These are phyloP conservation scores for Cyberlindnera amylophila DNA, from an alignment of 805 yeast genomes.

Conservation along the genomic window DNA sequence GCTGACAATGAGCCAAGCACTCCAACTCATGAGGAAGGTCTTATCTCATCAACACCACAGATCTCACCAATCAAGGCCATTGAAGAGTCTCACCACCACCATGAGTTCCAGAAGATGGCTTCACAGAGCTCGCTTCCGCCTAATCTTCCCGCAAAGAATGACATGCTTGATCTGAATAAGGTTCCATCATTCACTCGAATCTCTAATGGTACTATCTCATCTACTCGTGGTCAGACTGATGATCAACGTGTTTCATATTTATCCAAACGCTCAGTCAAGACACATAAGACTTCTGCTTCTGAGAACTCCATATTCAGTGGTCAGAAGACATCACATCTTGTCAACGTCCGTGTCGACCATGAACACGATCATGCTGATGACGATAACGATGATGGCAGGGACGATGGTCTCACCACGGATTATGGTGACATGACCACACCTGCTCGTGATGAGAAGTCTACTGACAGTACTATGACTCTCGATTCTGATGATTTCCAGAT, in stretches of 20 bases:
- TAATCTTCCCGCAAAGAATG: slow-evolving; percentile 1
- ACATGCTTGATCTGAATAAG: slow-evolving; percentile 18
- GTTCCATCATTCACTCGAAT: slow-evolving; percentile 23
- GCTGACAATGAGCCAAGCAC: slow-evolving; percentile 24
- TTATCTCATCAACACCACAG: slow-evolving; percentile 27
- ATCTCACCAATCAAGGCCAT: slow-evolving; percentile 27
- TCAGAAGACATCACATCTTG: slow-evolving; percentile 8
- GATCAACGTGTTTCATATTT: slow-evolving; percentile 22
- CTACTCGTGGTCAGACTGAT: not conserved
- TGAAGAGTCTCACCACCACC: slow-evolving; percentile 9
- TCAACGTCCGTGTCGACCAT: slow-evolving; percentile 16
- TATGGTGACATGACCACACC: not conserved
- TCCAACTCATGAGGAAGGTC: slow-evolving; percentile 22
- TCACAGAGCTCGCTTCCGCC: not conserved
- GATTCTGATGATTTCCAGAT: slow-evolving; percentile 21
- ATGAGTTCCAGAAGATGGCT: not conserved
- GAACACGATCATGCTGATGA: not conserved
- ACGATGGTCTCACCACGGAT: not conserved
- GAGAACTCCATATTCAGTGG: slow-evolving; percentile 24
- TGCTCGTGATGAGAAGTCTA: not conserved
- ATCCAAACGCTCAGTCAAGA: slow-evolving; percentile 21
- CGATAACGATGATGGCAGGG: not conserved
- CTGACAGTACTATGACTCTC: slow-evolving; percentile 1
- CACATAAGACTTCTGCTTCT: slow-evolving; percentile 16
- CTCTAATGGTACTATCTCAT: slow-evolving; percentile 18